phyloP scores from a whole-genome alignment of 192 early-diverging fungal genomes.

The Backusella tarrabulga region DNA sequence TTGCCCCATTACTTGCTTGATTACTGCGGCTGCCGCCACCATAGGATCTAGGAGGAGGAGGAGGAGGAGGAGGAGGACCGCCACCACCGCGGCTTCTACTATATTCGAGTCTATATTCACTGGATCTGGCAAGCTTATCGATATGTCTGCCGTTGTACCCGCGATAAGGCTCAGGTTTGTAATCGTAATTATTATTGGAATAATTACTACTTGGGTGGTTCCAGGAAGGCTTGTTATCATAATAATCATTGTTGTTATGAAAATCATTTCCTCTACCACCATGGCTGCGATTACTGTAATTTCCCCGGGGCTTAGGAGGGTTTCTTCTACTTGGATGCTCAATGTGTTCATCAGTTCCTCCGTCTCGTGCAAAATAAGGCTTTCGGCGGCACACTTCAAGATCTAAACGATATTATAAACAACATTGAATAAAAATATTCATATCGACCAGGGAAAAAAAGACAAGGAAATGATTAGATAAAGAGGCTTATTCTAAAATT shows the following conservation, averaged over 20 bases:
- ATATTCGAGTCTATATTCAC: constrained; percentile 8
- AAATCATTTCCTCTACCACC: neutral
- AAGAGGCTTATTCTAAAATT: neutral
- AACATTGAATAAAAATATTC: neutral
- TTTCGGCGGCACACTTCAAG: constrained; percentile 7
- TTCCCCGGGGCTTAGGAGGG: neutral
- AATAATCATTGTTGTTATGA: neutral
- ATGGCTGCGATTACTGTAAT: neutral
- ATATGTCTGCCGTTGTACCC: neutral
- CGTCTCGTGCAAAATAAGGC: constrained; percentile 13
- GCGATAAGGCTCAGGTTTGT: constrained; percentile 2
- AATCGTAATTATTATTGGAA: neutral
- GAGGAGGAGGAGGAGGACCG: neutral
- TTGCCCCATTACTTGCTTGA: neutral
- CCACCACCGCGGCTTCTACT: neutral
- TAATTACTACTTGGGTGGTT: neutral
- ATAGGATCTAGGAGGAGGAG: neutral
- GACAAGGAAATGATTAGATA: neutral
- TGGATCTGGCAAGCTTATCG: neutral
- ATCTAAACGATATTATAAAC: neutral
- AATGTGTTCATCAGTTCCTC: neutral
- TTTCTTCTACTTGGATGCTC: neutral
- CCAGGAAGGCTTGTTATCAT: constrained; percentile 1
- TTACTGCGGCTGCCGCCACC: neutral
- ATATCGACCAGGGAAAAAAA: neutral